Percentiles rank a stretch among this genome's conserved stretches.
Evolutionary conservation across 345 rosid species (phyloP).

Genomic region (Bruguiera sexangula): DNA sequence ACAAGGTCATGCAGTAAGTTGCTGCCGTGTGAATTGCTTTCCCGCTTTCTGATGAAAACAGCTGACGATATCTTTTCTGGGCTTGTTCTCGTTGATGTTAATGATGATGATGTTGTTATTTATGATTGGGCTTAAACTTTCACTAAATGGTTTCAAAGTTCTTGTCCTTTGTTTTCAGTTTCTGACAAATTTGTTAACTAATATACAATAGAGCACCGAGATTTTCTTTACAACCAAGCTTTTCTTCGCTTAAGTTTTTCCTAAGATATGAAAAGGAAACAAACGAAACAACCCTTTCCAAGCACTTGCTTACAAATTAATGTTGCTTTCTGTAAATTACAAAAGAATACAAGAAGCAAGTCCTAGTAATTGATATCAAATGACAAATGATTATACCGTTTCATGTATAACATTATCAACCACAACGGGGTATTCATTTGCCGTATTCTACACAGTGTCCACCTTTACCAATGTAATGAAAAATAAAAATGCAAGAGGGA

Average conservation of each 20-base stretch:
- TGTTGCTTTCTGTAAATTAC: slow-evolving; percentile 9
- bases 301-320: neutral
- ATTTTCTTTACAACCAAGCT: too few relatives aligned
- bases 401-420: neutral
- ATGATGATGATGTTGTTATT: too few relatives aligned
- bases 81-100: too few relatives aligned
- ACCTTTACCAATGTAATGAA: neutral
- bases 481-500: slow-evolving; percentile 12
- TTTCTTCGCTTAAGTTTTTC: too few relatives aligned
- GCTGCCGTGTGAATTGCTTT: slow-evolving; percentile 5
- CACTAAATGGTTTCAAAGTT: too few relatives aligned
- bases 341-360: slow-evolving; percentile 13
- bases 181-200: too few relatives aligned
- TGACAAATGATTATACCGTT: neutral
- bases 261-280: neutral
- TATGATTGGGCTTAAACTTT: too few relatives aligned
- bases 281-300: neutral
- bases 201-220: too few relatives aligned
- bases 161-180: too few relatives aligned
- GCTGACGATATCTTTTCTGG: neutral
- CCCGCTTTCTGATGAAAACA: neutral
- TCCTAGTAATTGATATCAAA: slow-evolving; percentile 7
- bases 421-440: slow-evolving; percentile 1
- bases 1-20: slow-evolving; percentile 7
- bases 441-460: slow-evolving; percentile 6